Conservation (phyloP, 108 stramenopile genomes). For the Discostella pseudostelligera region DNA sequence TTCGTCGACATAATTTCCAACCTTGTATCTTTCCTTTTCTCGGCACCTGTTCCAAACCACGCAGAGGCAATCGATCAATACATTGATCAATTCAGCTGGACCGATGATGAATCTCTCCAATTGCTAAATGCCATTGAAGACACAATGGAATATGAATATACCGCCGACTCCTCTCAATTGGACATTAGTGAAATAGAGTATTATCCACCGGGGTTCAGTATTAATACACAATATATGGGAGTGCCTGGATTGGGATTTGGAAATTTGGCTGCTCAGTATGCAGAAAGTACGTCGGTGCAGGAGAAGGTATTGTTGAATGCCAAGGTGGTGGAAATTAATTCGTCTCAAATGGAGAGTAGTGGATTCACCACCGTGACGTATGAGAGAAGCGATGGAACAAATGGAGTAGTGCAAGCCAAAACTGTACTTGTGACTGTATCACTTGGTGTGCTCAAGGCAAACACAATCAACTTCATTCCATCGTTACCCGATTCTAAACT, state of each 20-base stretch:
- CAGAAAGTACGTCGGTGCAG: background rate
- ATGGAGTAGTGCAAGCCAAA: background rate
- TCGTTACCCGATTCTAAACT: conserved; percentile 48
- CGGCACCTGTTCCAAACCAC: background rate
- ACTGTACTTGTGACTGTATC: conserved; percentile 60
- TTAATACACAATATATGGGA: conserved; percentile 3
- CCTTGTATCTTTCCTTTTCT: background rate
- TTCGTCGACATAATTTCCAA: too few species aligned
- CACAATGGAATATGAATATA: background rate
- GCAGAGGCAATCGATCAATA: conserved; percentile 9
- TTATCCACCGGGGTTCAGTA: conserved; percentile 1
- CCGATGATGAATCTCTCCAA: conserved; percentile 5
- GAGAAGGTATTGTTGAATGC: conserved; percentile 15
- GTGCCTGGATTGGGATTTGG: conserved; percentile 21
- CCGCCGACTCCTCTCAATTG: conserved; percentile 1
- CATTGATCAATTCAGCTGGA: background rate
- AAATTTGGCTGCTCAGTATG: conserved; percentile 11
- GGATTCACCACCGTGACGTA: conserved; percentile 1
- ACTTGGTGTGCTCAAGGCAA: conserved; percentile 65
- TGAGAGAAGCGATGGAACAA: background rate
- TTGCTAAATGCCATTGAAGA: conserved; percentile 2
- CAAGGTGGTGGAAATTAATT: conserved; percentile 3
- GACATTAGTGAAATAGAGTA: conserved; percentile 5
- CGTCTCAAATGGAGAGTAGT: background rate
- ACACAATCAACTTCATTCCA: conserved; percentile 53